These are phyloP conservation scores for Beauveria sp. DNA, from an alignment of 2,329 filamentous ascomycete genomes.

Conservation along the genomic window DNA sequence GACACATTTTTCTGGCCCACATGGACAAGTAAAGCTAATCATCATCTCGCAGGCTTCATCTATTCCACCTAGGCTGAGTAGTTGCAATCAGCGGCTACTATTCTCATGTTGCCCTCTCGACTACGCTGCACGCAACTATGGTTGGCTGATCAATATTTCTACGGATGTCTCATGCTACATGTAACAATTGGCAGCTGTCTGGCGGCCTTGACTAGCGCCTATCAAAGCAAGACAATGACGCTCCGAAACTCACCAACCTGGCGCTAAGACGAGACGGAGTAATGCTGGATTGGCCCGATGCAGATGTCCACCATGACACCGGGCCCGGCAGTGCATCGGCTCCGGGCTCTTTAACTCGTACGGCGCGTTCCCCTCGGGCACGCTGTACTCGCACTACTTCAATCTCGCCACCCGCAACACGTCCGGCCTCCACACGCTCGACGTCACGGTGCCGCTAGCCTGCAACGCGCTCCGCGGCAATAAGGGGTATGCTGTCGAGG, in stretches of 20 bases:
- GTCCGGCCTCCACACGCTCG: slow-evolving; percentile 17
- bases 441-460: slow-evolving; percentile 17
- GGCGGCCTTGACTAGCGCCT: neutral
- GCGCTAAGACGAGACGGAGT: neutral
- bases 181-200: no score
- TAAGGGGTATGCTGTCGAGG: slow-evolving; percentile 13
- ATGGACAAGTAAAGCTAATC: neutral
- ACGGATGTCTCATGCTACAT: neutral
- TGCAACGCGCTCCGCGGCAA: slow-evolving; percentile 16
- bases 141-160: no score
- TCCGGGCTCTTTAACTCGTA: slow-evolving; percentile 18
- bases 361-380: slow-evolving; percentile 15
- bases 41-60: slow-evolving; percentile 2
- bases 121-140: no score
- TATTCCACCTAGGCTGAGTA: slow-evolving; percentile 9
- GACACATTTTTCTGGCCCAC: neutral
- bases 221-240: neutral
- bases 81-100: neutral
- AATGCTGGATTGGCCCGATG: neutral
- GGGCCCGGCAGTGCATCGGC: slow-evolving; percentile 19
- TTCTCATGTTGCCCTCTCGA: neutral
- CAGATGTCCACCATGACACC: neutral
- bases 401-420: slow-evolving; percentile 19
- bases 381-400: slow-evolving; percentile 18
- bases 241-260: neutral